phyloP scores from a whole-genome alignment of 2,329 filamentous ascomycete species.

The Pestalotiopsis fici region DNA sequence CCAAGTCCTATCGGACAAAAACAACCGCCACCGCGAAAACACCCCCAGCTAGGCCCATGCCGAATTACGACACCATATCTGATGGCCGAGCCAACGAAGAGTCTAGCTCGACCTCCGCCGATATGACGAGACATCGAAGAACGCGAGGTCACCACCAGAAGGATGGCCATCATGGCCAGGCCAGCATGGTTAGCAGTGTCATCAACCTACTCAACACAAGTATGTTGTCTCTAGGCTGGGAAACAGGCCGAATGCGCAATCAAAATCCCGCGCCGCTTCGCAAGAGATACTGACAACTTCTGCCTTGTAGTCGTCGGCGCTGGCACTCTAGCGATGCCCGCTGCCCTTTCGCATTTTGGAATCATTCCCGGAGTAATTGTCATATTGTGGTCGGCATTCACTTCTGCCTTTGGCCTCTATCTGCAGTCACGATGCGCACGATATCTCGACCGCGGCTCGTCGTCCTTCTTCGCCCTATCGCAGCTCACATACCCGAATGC shows the following conservation, averaged over 20 bases:
- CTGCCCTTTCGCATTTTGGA: conserved; percentile 93
- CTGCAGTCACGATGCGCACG: conserved; percentile 90
- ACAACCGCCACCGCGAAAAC: not conserved
- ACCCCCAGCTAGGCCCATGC: conserved; percentile 42
- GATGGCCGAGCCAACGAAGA: conserved; percentile 44
- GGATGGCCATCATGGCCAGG: conserved; percentile 69
- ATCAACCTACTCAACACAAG: conserved; percentile 97
- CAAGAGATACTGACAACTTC: conserved; percentile 18
- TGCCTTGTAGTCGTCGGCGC: conserved; percentile 77
- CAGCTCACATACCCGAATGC: conserved; percentile 97
- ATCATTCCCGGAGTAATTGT: conserved; percentile 81
- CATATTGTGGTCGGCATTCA: conserved; percentile 88
- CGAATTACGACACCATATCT: conserved; percentile 55
- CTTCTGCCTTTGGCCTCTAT: conserved; percentile 90
- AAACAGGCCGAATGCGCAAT: not conserved
- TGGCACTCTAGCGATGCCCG: conserved; percentile 92
- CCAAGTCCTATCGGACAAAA: not conserved
- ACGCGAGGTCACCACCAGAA: conserved; percentile 63
- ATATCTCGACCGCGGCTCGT: conserved; percentile 85
- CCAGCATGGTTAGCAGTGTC: conserved; percentile 86
- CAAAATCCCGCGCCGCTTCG: not conserved
- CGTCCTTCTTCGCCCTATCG: conserved; percentile 95
- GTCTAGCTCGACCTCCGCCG: conserved; percentile 34
- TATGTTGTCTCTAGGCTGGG: conserved; percentile 40
- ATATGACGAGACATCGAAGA: conserved; percentile 57